Evolutionary conservation across 306 rosid species (phyloP).

Genomic region (Dicorynia guianensis): DNA sequence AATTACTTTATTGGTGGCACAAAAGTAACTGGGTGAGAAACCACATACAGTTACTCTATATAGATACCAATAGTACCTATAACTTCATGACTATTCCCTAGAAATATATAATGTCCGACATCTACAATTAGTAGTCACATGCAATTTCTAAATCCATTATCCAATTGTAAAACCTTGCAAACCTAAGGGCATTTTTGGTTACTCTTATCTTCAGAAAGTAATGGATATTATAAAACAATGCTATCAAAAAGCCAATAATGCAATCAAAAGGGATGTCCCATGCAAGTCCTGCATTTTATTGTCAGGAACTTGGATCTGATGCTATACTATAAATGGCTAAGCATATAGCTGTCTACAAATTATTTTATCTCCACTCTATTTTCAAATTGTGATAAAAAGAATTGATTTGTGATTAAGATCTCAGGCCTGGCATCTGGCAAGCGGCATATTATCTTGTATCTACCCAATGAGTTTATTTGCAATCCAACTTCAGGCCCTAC

Average conservation of each 20-base stretch:
- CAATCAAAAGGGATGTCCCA: constrained; percentile 41
- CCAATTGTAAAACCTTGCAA: constrained; percentile 4
- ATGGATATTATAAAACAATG: background rate
- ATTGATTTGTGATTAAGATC: background rate
- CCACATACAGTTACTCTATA: background rate
- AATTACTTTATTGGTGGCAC: too few species aligned
- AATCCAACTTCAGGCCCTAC: constrained; percentile 15
- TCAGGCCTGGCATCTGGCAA: constrained; percentile 10
- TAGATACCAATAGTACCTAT: background rate
- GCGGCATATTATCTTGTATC: constrained; percentile 5
- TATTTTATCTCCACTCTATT: constrained; percentile 12
- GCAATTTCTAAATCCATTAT: background rate
- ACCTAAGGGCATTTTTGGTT: background rate
- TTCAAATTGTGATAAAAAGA: constrained; percentile 8
- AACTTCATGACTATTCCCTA: background rate
- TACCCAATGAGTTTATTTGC: constrained; percentile 18
- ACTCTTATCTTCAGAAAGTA: background rate
- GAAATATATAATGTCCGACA: background rate
- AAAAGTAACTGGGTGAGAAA: too few species aligned
- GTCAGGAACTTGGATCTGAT: constrained; percentile 19
- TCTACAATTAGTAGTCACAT: background rate
- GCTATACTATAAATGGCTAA: background rate
- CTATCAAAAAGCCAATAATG: constrained; percentile 1
- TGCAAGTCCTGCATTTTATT: constrained; percentile 8
- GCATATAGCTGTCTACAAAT: background rate